Evolutionary conservation across 441 rosid species (phyloP).

Genomic region (Syzygium malaccense): DNA sequence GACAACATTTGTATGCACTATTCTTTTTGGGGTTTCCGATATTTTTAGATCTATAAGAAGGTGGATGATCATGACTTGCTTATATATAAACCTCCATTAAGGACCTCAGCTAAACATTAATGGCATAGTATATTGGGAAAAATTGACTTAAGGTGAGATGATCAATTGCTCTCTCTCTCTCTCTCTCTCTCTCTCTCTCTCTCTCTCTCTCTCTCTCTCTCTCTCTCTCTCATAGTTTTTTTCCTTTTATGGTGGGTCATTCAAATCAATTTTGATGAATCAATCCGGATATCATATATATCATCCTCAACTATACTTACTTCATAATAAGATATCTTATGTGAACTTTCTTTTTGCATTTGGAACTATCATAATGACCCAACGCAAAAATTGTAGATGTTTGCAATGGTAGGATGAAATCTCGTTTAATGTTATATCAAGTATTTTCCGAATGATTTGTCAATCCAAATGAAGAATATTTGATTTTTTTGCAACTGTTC

Average conservation of each 20-base stretch:
- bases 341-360: not conserved
- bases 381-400: not conserved
- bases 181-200: too few species aligned
- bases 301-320: not conserved
- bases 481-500: not conserved
- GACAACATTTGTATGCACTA: constrained; percentile 10
- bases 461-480: not conserved
- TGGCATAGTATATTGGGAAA: not conserved
- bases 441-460: not conserved
- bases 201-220: too few species aligned
- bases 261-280: not conserved
- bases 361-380: not conserved
- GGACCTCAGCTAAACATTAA: not conserved
- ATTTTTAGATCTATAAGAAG: not conserved
- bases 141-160: not conserved
- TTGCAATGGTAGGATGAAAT: not conserved
- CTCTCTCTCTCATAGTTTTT: not conserved
- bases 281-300: not conserved
- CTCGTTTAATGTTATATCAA: not conserved
- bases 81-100: not conserved
- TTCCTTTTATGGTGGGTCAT: not conserved
- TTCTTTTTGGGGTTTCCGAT: not conserved
- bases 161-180: not conserved
- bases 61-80: not conserved
- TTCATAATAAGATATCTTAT: not conserved